These are phyloP conservation scores for Dryas integrifolia DNA, from an alignment of 331 rosid genomes.

Conservation along the genomic window DNA sequence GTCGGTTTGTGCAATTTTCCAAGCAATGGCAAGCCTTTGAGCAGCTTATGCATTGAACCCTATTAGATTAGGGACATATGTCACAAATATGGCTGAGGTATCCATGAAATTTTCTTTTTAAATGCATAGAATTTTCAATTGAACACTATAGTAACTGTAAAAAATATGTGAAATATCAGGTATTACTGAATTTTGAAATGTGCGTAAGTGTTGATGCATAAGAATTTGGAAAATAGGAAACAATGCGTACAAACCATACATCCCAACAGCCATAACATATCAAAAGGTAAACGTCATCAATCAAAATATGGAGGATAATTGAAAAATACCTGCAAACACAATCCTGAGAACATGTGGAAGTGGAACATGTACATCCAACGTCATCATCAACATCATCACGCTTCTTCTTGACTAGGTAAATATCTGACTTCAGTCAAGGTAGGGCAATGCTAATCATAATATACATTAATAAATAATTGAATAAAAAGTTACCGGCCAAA, in stretches of 20 bases:
- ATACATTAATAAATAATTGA: background rate
- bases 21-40: constrained; percentile 85
- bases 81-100: background rate
- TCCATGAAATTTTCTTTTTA: background rate
- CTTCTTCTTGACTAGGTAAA: constrained; percentile 83
- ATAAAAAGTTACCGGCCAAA: background rate
- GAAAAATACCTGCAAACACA: constrained; percentile 85
- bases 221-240: background rate
- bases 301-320: constrained; percentile 8
- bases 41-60: constrained; percentile 98
- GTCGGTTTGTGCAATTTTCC: constrained; percentile 77
- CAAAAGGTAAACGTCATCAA: background rate
- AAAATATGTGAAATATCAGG: background rate
- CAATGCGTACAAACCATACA: constrained; percentile 3
- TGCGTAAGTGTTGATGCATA: background rate
- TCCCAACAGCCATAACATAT: background rate
- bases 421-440: constrained; percentile 61
- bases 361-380: constrained; percentile 72
- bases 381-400: constrained; percentile 68
- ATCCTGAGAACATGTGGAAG: constrained; percentile 59
- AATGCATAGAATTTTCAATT: background rate
- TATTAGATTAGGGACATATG: constrained; percentile 29
- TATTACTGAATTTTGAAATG: background rate
- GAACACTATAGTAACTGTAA: background rate
- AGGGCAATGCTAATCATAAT: constrained; percentile 20